Evolutionary conservation across 192 early-diverging fungal species (phyloP).

Genomic region (Backusella circina): DNA sequence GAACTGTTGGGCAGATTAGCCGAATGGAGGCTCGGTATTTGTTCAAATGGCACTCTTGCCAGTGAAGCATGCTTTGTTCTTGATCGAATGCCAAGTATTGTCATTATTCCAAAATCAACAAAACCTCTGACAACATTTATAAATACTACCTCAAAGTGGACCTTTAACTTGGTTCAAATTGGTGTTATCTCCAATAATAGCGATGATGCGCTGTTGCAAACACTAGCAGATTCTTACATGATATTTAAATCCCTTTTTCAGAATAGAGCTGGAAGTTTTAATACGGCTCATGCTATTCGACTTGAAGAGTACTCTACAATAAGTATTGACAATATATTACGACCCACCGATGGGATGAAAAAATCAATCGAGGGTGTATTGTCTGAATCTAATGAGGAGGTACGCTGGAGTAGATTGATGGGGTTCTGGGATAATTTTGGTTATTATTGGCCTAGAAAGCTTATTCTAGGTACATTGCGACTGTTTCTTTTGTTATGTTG

Average conservation of each 20-base stretch:
- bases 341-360: neutral
- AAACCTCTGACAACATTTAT: neutral
- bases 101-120: neutral
- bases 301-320: neutral
- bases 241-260: conserved; percentile 6
- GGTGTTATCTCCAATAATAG: neutral
- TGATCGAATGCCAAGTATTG: neutral
- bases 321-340: conserved; percentile 4
- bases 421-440: conserved; percentile 8
- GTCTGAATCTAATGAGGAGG: neutral
- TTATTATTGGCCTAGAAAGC: conserved; percentile 12
- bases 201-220: neutral
- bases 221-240: conserved; percentile 2
- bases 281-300: neutral
- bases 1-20: neutral
- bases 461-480: neutral
- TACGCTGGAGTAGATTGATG: neutral
- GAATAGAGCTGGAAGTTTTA: neutral
- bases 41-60: neutral
- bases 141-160: conserved; percentile 3
- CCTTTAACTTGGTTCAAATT: neutral
- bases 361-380: neutral
- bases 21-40: conserved; percentile 8
- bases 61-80: conserved; percentile 15
- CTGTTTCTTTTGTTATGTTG: too few species aligned